Evolutionary conservation across 768 basidiomycete genomes (phyloP), one percentile per base, ranked within the genome.

Genomic region (Boletus speciosus): DNA sequence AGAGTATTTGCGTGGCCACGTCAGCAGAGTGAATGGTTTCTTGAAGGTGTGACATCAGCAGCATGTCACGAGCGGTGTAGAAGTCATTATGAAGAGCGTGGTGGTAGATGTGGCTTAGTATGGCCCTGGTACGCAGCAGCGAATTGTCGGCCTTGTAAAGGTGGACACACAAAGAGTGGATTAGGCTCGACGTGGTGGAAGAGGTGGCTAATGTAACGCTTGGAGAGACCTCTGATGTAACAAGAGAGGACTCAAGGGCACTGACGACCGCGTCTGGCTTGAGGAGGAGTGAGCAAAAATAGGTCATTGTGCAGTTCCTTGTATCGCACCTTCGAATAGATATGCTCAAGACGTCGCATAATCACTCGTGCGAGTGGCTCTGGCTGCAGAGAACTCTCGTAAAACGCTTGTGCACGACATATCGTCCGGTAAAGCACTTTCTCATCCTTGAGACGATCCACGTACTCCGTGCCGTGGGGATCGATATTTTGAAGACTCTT

Each of bases 391-490:
- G 84, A 87, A 62, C 80, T 81, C 76, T 97, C 94, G 71, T 96
- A 98, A 66, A 93, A 86, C 10, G 86, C 83, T 71, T 98, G 93
- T 0, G 94, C 88, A 47, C 90, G 88, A 71, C 91, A 93, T 60
- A 99, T 92, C 32, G 93, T 94, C 67, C 84, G 82, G 71, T 98
- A 99, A 23, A 99, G 81, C 15, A 86, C 85, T 66, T 93, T 92
- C 75, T 98, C 98, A 67, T 98, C 94, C 73, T 93, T 93, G 53
- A 99, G 76, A 45, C 97, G 83, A 67, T 98, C 97, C 41, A 99
- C 89, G 67, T 99, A 99, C 71, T 99, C 97, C n/a, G 90, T 93
- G 2, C 97, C 94, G 68, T 99, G 97, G 8, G 97, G 96, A 65
- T 99, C 97, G 59, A 97, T 93, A 66, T 98, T 93, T 81, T 98